phyloP scores from a whole-genome alignment of 257 asterid genomes.

The Schizonepeta tenuifolia region DNA sequence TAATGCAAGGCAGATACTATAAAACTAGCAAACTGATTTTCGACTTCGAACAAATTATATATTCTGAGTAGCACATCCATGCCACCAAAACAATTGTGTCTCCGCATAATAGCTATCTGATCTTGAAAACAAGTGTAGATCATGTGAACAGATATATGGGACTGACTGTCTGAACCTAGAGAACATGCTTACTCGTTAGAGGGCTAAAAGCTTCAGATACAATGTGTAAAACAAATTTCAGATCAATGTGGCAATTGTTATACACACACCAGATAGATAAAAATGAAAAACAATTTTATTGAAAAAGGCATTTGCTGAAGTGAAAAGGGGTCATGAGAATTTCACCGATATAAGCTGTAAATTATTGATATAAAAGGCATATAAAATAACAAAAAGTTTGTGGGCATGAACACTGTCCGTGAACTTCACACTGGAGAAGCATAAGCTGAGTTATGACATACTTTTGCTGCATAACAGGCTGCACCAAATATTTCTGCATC shows the following conservation, averaged over 20 bases:
- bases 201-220: background rate
- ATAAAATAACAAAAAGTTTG: background rate
- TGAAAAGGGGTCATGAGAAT: constrained; percentile 12
- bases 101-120: background rate
- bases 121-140: background rate
- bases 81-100: background rate
- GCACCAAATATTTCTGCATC: constrained; percentile 74
- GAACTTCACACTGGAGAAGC: constrained; percentile 20
- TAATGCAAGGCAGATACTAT: constrained; percentile 14
- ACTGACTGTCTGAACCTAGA: constrained; percentile 1
- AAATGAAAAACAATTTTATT: background rate
- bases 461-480: constrained; percentile 95
- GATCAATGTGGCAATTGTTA: background rate
- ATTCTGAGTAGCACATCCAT: background rate
- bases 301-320: constrained; percentile 22
- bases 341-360: constrained; percentile 19
- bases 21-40: background rate
- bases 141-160: background rate
- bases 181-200: constrained; percentile 2
- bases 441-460: constrained; percentile 44
- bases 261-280: constrained; percentile 18
- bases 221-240: background rate
- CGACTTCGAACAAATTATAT: constrained; percentile 26
- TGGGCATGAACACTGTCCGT: constrained; percentile 15
- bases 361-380: background rate